These are phyloP conservation scores for Cornus controversa DNA, from an alignment of 148 eudicot species.

Conservation along the genomic window DNA sequence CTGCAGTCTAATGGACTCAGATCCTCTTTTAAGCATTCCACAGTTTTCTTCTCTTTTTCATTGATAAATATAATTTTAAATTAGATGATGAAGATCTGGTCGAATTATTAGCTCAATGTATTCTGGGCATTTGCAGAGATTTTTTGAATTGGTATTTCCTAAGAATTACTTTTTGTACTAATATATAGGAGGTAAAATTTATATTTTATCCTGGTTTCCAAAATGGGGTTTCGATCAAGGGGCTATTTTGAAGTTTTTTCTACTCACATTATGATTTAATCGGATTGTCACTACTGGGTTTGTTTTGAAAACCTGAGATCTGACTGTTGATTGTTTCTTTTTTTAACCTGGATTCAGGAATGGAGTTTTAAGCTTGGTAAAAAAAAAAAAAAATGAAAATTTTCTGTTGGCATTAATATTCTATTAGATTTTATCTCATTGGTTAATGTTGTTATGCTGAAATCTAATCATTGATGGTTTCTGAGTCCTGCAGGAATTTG, in stretches of 20 bases:
- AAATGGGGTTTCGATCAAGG: background rate
- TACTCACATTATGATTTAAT: background rate
- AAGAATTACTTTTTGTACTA: background rate
- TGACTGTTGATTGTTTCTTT: background rate
- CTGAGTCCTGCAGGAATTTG: conserved; percentile 32
- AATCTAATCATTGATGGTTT: conserved; percentile 12
- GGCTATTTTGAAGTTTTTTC: background rate
- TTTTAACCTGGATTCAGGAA: too few species aligned
- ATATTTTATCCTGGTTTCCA: background rate
- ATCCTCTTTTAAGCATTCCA: background rate
- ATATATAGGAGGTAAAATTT: background rate
- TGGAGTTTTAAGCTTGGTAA: background rate
- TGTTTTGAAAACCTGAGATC: conserved; percentile 7
- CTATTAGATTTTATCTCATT: background rate
- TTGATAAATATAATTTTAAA: background rate
- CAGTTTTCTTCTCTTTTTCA: background rate
- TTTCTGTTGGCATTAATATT: too few species aligned
- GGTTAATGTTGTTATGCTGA: background rate
- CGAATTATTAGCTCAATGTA: background rate
- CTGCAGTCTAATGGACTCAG: background rate
- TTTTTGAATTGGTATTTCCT: background rate
- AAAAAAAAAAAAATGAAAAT: too few species aligned
- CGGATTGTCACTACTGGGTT: background rate
- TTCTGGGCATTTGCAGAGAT: background rate
- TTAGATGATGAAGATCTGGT: conserved; percentile 2